Evolutionary conservation across 2,329 filamentous ascomycete genomes (phyloP).

Genomic region (Cladophialophora psammophila): DNA sequence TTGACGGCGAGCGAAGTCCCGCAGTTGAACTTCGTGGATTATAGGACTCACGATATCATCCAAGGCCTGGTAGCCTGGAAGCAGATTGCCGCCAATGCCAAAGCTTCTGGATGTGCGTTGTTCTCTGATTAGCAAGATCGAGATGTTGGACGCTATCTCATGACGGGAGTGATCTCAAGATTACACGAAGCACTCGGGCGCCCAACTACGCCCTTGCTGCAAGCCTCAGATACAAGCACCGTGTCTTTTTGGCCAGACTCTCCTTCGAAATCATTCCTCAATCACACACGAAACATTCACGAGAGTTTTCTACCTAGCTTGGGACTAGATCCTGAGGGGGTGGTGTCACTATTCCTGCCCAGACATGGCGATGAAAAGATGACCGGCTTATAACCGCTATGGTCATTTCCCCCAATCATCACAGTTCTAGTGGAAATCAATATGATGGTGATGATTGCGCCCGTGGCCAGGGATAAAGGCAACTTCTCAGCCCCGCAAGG

Average conservation of each 20-base stretch:
- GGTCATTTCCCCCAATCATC: background rate
- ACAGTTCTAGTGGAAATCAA: background rate
- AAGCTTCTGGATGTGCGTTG: slow-evolving; percentile 8
- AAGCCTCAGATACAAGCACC: background rate
- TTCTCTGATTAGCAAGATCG: background rate
- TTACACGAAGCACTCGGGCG: background rate
- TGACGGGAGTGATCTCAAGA: background rate
- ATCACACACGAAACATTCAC: background rate
- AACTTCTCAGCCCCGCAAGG: background rate
- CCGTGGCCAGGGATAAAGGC: background rate
- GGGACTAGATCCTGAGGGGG: background rate
- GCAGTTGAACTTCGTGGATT: background rate
- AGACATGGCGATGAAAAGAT: background rate
- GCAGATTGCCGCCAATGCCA: slow-evolving; percentile 5
- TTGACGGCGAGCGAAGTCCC: background rate
- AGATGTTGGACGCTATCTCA: background rate
- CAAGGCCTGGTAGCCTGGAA: background rate
- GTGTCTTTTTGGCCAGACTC: background rate
- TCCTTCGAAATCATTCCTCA: background rate
- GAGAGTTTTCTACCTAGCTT: background rate
- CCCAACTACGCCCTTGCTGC: background rate
- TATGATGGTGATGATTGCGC: background rate
- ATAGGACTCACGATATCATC: background rate
- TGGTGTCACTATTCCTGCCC: background rate
- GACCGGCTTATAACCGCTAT: background rate